Evolutionary conservation across 345 rosid genomes (phyloP), one percentile per base, ranked within the genome.

Genomic region (Acer negundo): DNA sequence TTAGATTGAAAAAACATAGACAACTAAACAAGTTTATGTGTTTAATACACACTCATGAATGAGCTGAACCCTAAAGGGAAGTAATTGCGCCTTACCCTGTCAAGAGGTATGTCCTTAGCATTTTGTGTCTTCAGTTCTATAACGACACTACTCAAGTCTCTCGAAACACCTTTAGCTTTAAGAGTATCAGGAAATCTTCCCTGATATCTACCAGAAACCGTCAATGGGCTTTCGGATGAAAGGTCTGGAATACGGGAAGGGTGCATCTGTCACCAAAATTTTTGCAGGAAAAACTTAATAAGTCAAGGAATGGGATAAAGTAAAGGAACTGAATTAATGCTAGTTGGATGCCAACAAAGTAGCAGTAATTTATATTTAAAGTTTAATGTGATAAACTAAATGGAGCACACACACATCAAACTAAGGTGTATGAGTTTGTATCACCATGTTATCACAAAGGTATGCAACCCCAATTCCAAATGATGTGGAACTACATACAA

Each of bases 171-270:
- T 79, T 62, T 83, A 69, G 85, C 89, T 78, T 77, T 86, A 70
- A 89, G 75, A 68, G 38, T 78, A 70, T 82, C 90, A 7, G 97
- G 97, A 73, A 92, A 88, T 66, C 79, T 82, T 74, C 95, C 97
- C 12, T 75, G 71, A 78, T 87, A 92, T 85, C 98, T 87, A 72
- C 98, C 98, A 79, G 80, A 86, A 56, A 93, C 40, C 53, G 78
- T 82, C 85, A 88, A 79, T 40, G 90, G 91, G 56, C 82, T 78
- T 75, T 82, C 83, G 42, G 89, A 88, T 62, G 97, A 88, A 75
- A 92, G 87, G 82, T 93, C 97, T 51, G 95, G 90, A 73, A 90
- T 80, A 62, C 51, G 63, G 23, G 86, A 85, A 69, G 95, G 97
- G 79, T 84, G 87, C 69, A 85, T 79, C 98, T 93, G 80, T 67